These are phyloP conservation scores for Porcisia hertigi DNA, from an alignment of 208 protist genomes.

Conservation along the genomic window DNA sequence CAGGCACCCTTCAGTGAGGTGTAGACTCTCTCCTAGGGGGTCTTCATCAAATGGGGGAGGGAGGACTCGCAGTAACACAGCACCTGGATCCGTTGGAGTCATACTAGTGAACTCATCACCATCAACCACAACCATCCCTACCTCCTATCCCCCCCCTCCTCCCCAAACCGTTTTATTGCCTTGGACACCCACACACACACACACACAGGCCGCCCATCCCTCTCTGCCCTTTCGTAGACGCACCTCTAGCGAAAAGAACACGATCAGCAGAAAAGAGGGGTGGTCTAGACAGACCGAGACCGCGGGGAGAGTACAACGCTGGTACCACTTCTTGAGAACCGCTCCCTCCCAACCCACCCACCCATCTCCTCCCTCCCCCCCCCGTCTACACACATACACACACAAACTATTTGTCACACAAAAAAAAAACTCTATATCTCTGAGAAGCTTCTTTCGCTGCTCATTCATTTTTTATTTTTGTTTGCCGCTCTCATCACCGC, in stretches of 20 bases:
- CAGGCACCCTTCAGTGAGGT: background rate
- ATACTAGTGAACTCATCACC: background rate
- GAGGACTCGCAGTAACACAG: background rate
- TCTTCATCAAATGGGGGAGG: background rate
- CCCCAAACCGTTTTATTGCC: background rate
- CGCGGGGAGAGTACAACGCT: background rate
- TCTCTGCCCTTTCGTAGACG: background rate
- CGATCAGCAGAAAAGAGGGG: background rate
- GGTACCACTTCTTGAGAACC: too few species aligned
- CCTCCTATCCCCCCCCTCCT: background rate
- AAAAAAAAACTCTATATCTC: too few species aligned
- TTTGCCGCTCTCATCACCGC: background rate
- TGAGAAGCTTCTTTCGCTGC: background rate
- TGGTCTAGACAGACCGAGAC: background rate
- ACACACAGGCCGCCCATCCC: background rate
- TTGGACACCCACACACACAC: too few species aligned
- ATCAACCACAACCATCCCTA: background rate
- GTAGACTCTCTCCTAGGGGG: background rate
- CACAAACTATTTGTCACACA: too few species aligned
- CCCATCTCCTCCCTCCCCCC: background rate
- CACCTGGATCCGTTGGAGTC: too few species aligned
- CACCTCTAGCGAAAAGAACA: background rate
- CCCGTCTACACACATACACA: too few species aligned
- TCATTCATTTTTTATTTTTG: background rate
- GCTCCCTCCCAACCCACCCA: background rate